These are phyloP conservation scores for Aureobasidium sp. DNA, from an alignment of 2,329 filamentous ascomycete species.

Conservation along the genomic window DNA sequence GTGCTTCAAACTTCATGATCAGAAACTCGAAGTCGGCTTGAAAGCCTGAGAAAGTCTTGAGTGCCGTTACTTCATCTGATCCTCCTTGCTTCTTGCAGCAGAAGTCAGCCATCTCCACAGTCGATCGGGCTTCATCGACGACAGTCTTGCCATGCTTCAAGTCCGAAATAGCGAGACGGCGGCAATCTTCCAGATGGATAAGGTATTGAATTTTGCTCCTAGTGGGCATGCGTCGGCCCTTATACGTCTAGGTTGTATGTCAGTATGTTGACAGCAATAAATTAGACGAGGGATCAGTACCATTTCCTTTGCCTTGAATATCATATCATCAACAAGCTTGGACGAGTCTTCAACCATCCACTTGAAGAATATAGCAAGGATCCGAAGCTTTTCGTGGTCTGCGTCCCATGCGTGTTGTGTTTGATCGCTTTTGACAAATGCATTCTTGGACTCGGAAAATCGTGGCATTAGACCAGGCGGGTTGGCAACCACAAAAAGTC, in stretches of 20 bases:
- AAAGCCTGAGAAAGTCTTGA: background rate
- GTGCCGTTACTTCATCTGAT: background rate
- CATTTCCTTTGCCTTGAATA: background rate
- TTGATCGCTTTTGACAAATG: background rate
- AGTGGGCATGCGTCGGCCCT: background rate
- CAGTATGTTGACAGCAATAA: background rate
- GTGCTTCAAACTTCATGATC: background rate
- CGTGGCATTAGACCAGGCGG: background rate
- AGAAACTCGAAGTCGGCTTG: background rate
- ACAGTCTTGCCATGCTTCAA: background rate
- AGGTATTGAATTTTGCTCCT: constrained; percentile 9
- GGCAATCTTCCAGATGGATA: constrained; percentile 4
- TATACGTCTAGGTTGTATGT: background rate
- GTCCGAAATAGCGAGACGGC: background rate
- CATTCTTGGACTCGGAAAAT: background rate
- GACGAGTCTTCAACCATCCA: background rate
- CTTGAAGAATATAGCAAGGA: background rate
- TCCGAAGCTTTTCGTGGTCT: background rate
- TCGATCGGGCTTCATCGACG: background rate
- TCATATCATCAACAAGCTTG: background rate
- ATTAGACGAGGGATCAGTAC: background rate
- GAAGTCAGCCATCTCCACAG: background rate
- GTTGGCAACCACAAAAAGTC: background rate
- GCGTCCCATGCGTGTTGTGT: background rate
- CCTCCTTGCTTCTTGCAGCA: background rate